Conservation (phyloP, 2,329 filamentous ascomycete genomes). For the Aspergillus fructus region DNA sequence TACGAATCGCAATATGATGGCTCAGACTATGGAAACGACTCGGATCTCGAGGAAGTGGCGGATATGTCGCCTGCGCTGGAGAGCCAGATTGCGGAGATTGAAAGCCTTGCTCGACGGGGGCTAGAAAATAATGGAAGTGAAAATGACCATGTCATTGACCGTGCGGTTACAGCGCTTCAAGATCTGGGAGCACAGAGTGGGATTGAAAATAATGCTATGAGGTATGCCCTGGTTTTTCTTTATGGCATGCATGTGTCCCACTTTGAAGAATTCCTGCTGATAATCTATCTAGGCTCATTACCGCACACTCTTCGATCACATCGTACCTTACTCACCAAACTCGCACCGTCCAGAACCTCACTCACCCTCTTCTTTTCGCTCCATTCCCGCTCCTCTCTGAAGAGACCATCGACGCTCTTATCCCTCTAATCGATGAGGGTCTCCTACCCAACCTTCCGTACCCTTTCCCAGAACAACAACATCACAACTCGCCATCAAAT, state of each 20-base stretch:
- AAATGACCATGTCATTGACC: constrained; percentile 52
- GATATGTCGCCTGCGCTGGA: constrained; percentile 57
- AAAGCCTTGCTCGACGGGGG: constrained; percentile 54
- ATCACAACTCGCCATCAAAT: constrained; percentile 28
- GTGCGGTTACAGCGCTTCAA: constrained; percentile 52
- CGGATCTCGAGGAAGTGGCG: constrained; percentile 53
- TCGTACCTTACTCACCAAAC: constrained; percentile 62
- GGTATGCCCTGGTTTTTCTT: constrained; percentile 37
- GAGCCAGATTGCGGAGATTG: constrained; percentile 55
- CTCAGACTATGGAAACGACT: constrained; percentile 58
- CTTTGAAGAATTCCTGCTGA: background rate
- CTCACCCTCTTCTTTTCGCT: constrained; percentile 59
- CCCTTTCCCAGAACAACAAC: constrained; percentile 35
- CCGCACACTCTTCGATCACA: constrained; percentile 58
- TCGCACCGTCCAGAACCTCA: constrained; percentile 58
- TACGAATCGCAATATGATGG: constrained; percentile 54
- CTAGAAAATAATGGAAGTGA: constrained; percentile 53
- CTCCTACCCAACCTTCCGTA: constrained; percentile 54
- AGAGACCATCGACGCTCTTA: constrained; percentile 56
- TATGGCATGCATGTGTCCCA: background rate
- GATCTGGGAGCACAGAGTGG: constrained; percentile 57
- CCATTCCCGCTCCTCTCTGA: constrained; percentile 53
- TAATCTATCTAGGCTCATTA: constrained; percentile 50
- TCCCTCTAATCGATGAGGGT: constrained; percentile 56
- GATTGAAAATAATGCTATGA: constrained; percentile 57